Percentiles rank a stretch among this genome's conserved stretches.
phyloP scores from a whole-genome alignment of 2,329 filamentous ascomycete genomes.

The Grosmannia serpens region DNA sequence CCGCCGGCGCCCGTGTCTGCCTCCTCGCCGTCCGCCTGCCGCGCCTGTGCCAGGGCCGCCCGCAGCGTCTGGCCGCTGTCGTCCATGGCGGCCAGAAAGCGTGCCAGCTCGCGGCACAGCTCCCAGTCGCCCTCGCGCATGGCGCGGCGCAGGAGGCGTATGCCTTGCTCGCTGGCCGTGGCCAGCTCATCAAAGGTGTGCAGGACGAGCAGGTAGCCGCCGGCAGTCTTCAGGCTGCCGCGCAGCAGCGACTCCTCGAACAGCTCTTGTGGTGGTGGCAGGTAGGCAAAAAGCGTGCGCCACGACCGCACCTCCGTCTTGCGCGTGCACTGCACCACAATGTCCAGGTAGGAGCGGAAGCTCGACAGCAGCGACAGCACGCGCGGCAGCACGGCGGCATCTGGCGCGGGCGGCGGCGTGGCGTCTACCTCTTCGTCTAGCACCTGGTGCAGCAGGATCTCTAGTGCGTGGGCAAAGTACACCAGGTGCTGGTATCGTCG shows the following conservation, averaged over 20 bases:
- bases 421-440: constrained; percentile 81
- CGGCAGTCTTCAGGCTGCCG: constrained; percentile 84
- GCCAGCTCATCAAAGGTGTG: constrained; percentile 68
- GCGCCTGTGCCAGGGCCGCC: constrained; percentile 54
- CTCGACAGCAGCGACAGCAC: constrained; percentile 56
- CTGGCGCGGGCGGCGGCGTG: constrained; percentile 47
- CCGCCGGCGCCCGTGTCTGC: constrained; percentile 14
- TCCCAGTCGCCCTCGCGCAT: constrained; percentile 88
- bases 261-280: constrained; percentile 80
- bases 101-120: constrained; percentile 82
- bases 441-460: constrained; percentile 84
- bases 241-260: constrained; percentile 86
- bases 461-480: constrained; percentile 88
- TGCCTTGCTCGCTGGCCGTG: constrained; percentile 62
- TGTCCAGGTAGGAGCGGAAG: constrained; percentile 80
- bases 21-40: constrained; percentile 2
- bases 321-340: constrained; percentile 90
- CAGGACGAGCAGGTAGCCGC: constrained; percentile 88
- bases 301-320: constrained; percentile 95
- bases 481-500: constrained; percentile 77
- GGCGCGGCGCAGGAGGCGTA: constrained; percentile 68
- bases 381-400: constrained; percentile 52
- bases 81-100: constrained; percentile 91
- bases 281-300: constrained; percentile 83
- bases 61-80: constrained; percentile 69